Conservation (phyloP, 2,329 filamentous ascomycete species). For the Westerdykella aurantiaca region DNA sequence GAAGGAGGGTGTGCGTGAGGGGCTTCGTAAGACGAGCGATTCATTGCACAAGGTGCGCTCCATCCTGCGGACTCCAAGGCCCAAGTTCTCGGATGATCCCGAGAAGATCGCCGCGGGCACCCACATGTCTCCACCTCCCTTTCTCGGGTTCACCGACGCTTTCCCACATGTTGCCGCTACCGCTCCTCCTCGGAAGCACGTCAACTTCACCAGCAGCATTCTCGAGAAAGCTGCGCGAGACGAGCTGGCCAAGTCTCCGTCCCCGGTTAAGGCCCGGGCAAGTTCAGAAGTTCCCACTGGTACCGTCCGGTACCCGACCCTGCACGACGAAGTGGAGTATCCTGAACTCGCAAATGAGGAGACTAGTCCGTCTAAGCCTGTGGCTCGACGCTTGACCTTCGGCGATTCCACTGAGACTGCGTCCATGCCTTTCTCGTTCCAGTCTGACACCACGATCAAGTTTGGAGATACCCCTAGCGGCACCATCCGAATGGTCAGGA, state of each 20-base stretch:
- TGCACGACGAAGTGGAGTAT: conserved; percentile 31
- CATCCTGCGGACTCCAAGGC: conserved; percentile 56
- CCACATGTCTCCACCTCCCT: conserved; percentile 44
- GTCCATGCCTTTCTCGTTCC: conserved; percentile 46
- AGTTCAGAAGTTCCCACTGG: conserved; percentile 30
- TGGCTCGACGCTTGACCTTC: conserved; percentile 28
- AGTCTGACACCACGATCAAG: conserved; percentile 40
- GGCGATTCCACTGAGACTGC: conserved; percentile 23
- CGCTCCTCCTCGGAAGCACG: conserved; percentile 69
- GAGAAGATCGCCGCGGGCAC: conserved; percentile 56
- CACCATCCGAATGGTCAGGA: conserved; percentile 41
- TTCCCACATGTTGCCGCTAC: conserved; percentile 54
- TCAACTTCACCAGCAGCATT: conserved; percentile 72
- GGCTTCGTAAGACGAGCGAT: conserved; percentile 37
- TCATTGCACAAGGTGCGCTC: conserved; percentile 55
- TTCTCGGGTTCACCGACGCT: conserved; percentile 45
- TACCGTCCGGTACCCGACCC: conserved; percentile 27
- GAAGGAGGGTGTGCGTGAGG: conserved; percentile 35
- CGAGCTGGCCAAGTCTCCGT: conserved; percentile 30
- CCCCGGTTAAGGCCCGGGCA: conserved; percentile 32
- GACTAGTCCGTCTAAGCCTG: conserved; percentile 18
- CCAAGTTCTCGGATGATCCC: conserved; percentile 56
- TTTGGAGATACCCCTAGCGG: conserved; percentile 38
- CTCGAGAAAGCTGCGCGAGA: conserved; percentile 41
- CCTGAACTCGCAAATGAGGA: conserved; percentile 31